Evolutionary conservation across 495 filamentous ascomycete genomes (phyloP), one percentile per base, ranked within the genome.

Genomic region (Cercophora samala): DNA sequence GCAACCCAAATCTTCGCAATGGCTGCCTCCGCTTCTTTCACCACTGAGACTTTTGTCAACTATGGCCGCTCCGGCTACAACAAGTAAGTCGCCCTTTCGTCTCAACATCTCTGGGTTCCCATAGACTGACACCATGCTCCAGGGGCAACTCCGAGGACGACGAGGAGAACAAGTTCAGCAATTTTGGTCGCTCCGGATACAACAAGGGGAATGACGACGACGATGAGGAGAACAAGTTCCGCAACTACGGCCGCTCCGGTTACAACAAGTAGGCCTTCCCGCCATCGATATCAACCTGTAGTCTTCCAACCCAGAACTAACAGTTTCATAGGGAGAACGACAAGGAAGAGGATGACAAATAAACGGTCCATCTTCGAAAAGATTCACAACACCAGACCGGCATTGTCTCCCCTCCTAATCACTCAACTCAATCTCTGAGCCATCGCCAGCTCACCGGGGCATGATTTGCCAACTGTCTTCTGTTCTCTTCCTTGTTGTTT

Each of bases 11-110:
- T 29, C 32, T 71, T 70, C 67, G 60, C 75, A 82, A 83, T 82
- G 81, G 81, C 77, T 66, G 79, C 70, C 69, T 71, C 72, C 64
- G 61, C 74, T 72, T 46, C 37, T 46, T 75, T 71, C 70, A 68
- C 70, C 71, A 66, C 69, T 66, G 76, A 73, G 69, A 67, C 84
- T 78, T 86, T 85, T 69, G 86, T 86, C 68, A 87, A 81, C 66
- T 86, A 84, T 74, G 81, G 80, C 66, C 81, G 81, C 68, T 79
- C 76, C 42, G 81, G 81, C 51, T 83, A 83, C 76, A 83, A 82
- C 75, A 82, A 82, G 71, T 72, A 54, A 62, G 73, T 66, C 0
- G 3, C 51, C 56, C 68, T 67, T 54, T n/a, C 53, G 8, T 37
- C 5, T 64, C 54, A 8, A 46, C 25, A 6, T n/a, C 24, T 32